Base-by-base conservation (phyloP, 2,329 filamentous ascomycete genomes). In the Hypoxylon sp. region DNA sequence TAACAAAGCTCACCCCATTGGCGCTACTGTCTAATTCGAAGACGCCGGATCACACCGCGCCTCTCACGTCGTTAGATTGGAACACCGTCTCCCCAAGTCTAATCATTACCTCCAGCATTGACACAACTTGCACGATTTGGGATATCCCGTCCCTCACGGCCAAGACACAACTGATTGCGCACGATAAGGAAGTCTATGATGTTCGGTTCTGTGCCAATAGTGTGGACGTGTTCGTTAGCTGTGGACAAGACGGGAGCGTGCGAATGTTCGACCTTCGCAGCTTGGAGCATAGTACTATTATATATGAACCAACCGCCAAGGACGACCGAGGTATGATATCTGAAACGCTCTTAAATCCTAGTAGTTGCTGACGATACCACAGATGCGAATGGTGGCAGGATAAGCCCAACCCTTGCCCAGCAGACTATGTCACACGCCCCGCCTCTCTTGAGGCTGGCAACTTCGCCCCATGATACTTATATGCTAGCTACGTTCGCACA, bases 111-210 rank as follows among this genome's bases (percentile, higher is more conserved):
- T 97, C 94, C 2, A 98, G 94, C 78, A 99, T 99, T 75, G 96
- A 99, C 77, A 99, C 96, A 1, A 99, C 96, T 5, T 99, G 96
- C 81, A 99, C 96, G 3, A 99, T 99, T 71, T 99, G 96, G 96
- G 96, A 99, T 78, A 99, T 99, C 60, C 96, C 96, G 2, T 97
- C 96, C 0, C 84, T 99, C 68, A 99, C 96, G 0, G 96, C 96
- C 55, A 99, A 99, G 81, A 99, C 96, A 1, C 96, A 99, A 78
- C 84, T 99, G 47, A 99, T 99, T 79, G 96, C 96, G 19, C 96
- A 99, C 78, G 96, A 99, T 81, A 98, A 98, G 80, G 96, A 99
- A 80, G 96, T 99, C 5, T 99, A 97, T 75, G 96, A 99, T 77
- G 96, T 99, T 50, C 90, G 96, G 19, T 99, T 99, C 81, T 99